Evolutionary conservation across 1,139 yeast species (phyloP), one percentile per base, ranked within the genome.

Genomic region (Lodderomyces jiufengensis): DNA sequence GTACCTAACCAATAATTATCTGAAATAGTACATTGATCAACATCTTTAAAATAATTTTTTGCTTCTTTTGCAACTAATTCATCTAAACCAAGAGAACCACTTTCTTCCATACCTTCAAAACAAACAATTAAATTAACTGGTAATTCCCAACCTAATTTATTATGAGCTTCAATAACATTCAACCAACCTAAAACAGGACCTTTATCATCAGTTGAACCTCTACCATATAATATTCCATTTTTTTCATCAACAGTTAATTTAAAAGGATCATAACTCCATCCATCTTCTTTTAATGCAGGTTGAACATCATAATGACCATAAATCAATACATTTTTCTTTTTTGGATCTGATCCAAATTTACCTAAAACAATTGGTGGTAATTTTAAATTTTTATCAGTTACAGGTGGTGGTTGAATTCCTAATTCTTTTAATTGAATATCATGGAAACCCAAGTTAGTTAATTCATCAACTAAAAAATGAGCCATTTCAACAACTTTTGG

Each of bases 1-100:
- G 97, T 90, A 46, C 98, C 99, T 45, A 92, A 75, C 99, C 99
- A 92, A 68, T 94, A 94, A 70, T 94, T 92, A 66, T 92, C 99
- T 39, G 94, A 81, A 51, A 92, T 94, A 61, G 97, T 90, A 37
- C 88, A 97, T 34, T 95, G 90, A 57, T 90, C 95, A 38, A 88
- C 95, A 31, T 77, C 82, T 58, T 82, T 80, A 69, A 92, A 92
- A 66, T 87, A 92, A 32, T 65, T 59, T 34, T 73, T 62, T 39
- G 95, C 92, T 66, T 94, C 97, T 33, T 68, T 61, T 34, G 80
- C 80, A 54, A 92, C 84, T 54, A 92, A 74, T 28, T 70, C 80
- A 47, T 92, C 98, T 49, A 92, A 76, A 21, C 98, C 97, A 37
- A 86, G 65, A 22, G 97, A 87, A 14, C 99, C 99, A 46, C 90